These are phyloP conservation scores for Mycena sp. DNA, from an alignment of 1,284 basidiomycete species.

Conservation along the genomic window DNA sequence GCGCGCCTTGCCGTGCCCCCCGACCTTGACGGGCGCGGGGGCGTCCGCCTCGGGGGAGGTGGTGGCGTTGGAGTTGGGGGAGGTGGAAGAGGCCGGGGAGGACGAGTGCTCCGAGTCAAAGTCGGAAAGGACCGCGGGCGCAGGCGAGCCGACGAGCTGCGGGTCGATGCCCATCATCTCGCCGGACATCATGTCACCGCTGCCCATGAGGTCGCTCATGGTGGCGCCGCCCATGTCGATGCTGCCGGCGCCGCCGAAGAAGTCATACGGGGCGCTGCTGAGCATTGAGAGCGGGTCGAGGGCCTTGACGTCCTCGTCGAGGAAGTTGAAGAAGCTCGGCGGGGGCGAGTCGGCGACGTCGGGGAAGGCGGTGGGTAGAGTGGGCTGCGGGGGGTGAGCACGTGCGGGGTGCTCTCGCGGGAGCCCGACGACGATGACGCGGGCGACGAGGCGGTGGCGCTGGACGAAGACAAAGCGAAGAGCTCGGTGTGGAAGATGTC, in stretches of 20 bases:
- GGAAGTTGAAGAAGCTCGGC: constrained; percentile 41
- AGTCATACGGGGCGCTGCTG: constrained; percentile 30
- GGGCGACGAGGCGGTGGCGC: too few relatives aligned
- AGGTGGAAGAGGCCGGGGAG: constrained; percentile 18
- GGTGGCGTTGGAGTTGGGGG: background rate
- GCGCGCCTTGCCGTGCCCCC: constrained; percentile 69
- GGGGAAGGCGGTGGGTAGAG: constrained; percentile 40
- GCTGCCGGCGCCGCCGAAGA: constrained; percentile 22
- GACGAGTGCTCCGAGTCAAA: constrained; percentile 6
- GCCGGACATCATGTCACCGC: constrained; percentile 37
- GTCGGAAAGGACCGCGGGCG: constrained; percentile 15
- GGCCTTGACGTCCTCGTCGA: constrained; percentile 45
- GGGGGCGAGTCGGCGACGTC: constrained; percentile 40
- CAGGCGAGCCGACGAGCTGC: constrained; percentile 55
- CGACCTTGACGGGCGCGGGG: constrained; percentile 61
- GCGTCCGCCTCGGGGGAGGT: background rate
- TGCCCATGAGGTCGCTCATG: constrained; percentile 33
- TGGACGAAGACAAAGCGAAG: constrained; percentile 35
- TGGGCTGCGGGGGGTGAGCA: constrained; percentile 45
- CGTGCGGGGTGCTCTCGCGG: constrained; percentile 39
- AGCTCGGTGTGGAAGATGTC: constrained; percentile 54
- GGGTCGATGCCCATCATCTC: constrained; percentile 56
- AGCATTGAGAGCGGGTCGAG: constrained; percentile 39
- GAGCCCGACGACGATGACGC: constrained; percentile 30
- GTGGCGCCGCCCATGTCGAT: constrained; percentile 29